Evolutionary conservation across 768 basidiomycete genomes (phyloP), one percentile per base, ranked within the genome.

Genomic region (Lactarius sp.): DNA sequence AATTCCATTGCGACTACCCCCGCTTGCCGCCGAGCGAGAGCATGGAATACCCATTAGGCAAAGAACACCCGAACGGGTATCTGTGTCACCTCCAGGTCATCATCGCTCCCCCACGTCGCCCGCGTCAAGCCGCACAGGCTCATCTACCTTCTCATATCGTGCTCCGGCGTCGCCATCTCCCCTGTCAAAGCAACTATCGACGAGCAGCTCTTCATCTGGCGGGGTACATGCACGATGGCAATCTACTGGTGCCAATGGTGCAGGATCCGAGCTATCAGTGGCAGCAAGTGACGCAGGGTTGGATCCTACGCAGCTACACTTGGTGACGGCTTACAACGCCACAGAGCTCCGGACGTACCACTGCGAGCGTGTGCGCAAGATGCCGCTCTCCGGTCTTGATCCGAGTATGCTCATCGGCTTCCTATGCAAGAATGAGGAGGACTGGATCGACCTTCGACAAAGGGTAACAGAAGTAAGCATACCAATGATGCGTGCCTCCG

Each of bases 331-430:
- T 10, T 99, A 98, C 73, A 77, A 82, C 1, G 75, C 82, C 3
- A 66, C 79, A 5, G 92, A 95, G 71, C 77, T 98, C 39, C 83
- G 83, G 70, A 96, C 92, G 13, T 99, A 94, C 78, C 97, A 98
- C 74, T 94, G 94, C 73, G 97, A 99, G n/a, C 85, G 88, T 18
- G 88, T 98, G 44, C 81, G 93, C 71, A 98, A 96, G 83, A 96
- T 98, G 91, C 88, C 88, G 0, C 75, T 98, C 41, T 84, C 85
- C 46, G 90, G 88, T 34, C 77, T 99, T 59, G 97, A 98, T 73
- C 97, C 96, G 27, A 97, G 94, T 69, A 98, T 99, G 97, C 78
- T 99, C 7, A 82, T 98, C 63, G 95, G 95, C 12, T 98, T 99
- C 72, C 71, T 98, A 68, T 87, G 88, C 72, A 83, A 83, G 69